Evolutionary conservation across 2,329 filamentous ascomycete genomes (phyloP).

Genomic region (Rugonectria rugulosa): DNA sequence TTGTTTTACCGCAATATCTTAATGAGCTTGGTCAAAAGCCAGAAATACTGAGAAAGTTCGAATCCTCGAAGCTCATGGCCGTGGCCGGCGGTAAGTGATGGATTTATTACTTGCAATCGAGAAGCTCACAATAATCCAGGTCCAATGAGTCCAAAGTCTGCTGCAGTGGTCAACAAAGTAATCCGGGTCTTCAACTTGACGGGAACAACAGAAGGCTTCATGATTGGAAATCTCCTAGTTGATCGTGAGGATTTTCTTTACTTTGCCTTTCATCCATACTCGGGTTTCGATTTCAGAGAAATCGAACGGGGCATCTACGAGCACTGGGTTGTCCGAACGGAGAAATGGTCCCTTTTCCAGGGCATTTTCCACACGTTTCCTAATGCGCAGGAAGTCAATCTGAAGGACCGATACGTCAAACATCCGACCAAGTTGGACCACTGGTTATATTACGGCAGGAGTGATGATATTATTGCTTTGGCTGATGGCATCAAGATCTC

Average conservation of each 20-base stretch:
- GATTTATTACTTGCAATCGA: too few species aligned
- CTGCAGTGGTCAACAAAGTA: slow-evolving; percentile 41
- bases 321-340: neutral
- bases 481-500: neutral
- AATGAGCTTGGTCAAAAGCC: slow-evolving; percentile 45
- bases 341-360: neutral
- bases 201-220: slow-evolving; percentile 45
- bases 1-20: slow-evolving; percentile 46
- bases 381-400: neutral
- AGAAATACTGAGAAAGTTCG: slow-evolving; percentile 42
- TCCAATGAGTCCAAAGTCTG: slow-evolving; percentile 41
- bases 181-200: slow-evolving; percentile 45
- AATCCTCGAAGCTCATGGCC: slow-evolving; percentile 45
- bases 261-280: neutral
- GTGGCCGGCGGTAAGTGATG: slow-evolving; percentile 42
- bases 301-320: neutral
- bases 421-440: neutral
- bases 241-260: slow-evolving; percentile 4
- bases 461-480: neutral
- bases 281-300: neutral
- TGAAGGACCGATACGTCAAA: neutral
- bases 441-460: neutral
- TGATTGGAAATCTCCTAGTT: slow-evolving; percentile 42
- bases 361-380: slow-evolving; percentile 3
- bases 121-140: too few species aligned